A percentile compares a stretch with the other conserved stretches of the same genome.
Conservation (phyloP, 2,329 filamentous ascomycete species). For the Canariomyces notabilis region DNA sequence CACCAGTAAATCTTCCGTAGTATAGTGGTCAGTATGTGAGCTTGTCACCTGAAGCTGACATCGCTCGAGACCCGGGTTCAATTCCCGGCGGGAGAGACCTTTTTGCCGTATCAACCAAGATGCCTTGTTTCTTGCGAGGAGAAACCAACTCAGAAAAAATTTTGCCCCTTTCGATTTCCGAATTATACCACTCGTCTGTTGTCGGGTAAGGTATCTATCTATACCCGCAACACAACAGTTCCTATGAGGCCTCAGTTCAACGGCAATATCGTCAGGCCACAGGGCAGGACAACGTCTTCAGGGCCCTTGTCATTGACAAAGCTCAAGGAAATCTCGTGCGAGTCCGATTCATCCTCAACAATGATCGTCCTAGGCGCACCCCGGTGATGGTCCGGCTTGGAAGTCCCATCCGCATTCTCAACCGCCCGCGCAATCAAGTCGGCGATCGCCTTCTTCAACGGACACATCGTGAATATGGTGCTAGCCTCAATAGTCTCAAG, state of each 20-base stretch:
- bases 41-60: constrained; percentile 11
- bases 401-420: constrained; percentile 13
- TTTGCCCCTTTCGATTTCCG: neutral
- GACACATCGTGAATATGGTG: constrained; percentile 20
- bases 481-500: constrained; percentile 21
- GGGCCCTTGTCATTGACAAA: constrained; percentile 24
- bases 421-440: constrained; percentile 22
- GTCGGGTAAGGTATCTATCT: neutral
- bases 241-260: constrained; percentile 14
- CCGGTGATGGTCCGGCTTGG: neutral
- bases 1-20: constrained; percentile 16
- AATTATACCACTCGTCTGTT: neutral
- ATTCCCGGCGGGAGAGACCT: constrained; percentile 18
- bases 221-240: no score
- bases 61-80: constrained; percentile 20
- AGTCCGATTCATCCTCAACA: constrained; percentile 20
- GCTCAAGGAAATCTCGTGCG: constrained; percentile 22
- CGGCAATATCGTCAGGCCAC: constrained; percentile 23
- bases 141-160: no score
- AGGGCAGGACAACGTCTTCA: constrained; percentile 22
- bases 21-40: constrained; percentile 20
- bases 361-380: constrained; percentile 4
- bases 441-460: constrained; percentile 14
- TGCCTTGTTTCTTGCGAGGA: no score
- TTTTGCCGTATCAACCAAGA: no score